These are phyloP conservation scores for Daldinia sp. DNA, from an alignment of 2,329 filamentous ascomycete species.

Conservation along the genomic window DNA sequence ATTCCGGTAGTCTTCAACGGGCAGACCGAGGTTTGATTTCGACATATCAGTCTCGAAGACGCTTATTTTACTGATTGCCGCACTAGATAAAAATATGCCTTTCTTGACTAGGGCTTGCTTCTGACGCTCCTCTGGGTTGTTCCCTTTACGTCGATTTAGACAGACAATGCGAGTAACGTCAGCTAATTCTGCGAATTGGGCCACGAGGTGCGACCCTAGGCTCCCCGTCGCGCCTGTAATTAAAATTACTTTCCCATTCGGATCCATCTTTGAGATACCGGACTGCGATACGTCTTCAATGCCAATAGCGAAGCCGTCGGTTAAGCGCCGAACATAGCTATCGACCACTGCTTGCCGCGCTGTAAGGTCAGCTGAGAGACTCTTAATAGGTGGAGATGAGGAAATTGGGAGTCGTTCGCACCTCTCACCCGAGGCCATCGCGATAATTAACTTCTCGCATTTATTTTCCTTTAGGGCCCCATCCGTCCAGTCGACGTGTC, in stretches of 20 bases:
- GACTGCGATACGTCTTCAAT: constrained; percentile 40
- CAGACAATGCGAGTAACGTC: constrained; percentile 50
- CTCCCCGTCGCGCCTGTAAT: constrained; percentile 53
- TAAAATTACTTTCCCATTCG: constrained; percentile 40
- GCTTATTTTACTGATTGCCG: constrained; percentile 48
- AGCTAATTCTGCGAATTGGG: constrained; percentile 39
- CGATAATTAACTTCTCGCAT: constrained; percentile 45
- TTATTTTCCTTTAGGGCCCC: constrained; percentile 39
- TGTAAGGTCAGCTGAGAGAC: constrained; percentile 33
- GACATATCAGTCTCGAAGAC: constrained; percentile 53
- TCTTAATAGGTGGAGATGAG: constrained; percentile 31
- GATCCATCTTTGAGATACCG: constrained; percentile 30
- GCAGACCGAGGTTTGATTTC: constrained; percentile 54
- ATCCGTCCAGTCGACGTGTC: constrained; percentile 46
- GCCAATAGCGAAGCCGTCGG: constrained; percentile 21
- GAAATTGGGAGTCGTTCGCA: constrained; percentile 30
- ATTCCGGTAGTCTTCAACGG: constrained; percentile 47
- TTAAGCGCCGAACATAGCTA: constrained; percentile 27
- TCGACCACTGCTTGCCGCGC: constrained; percentile 31
- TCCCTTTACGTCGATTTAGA: constrained; percentile 52
- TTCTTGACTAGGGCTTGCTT: constrained; percentile 19
- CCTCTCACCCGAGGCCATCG: constrained; percentile 40
- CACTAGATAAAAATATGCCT: constrained; percentile 23
- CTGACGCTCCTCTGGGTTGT: constrained; percentile 28
- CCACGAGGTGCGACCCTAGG: constrained; percentile 50